These are phyloP conservation scores for Citrus inodora DNA, from an alignment of 345 rosid species.

Conservation along the genomic window DNA sequence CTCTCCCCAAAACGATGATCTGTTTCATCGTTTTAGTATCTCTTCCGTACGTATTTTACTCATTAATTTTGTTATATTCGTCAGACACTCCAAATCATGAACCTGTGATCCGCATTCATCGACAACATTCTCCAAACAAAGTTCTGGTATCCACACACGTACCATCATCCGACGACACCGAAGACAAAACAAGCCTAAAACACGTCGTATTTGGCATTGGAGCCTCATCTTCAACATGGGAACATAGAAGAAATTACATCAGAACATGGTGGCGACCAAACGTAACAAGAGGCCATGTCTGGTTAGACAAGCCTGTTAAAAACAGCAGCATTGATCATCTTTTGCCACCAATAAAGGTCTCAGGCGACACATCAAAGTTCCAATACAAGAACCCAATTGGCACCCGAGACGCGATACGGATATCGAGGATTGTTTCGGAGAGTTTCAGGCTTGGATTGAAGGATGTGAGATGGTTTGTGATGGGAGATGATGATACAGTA, in stretches of 20 bases:
- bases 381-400: constrained; percentile 43
- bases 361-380: constrained; percentile 48
- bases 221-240: constrained; percentile 64
- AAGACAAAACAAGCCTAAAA: constrained; percentile 30
- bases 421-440: constrained; percentile 66
- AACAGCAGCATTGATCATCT: constrained; percentile 21
- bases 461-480: constrained; percentile 73
- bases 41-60: constrained; percentile 21
- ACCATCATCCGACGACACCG: not conserved
- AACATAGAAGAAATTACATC: constrained; percentile 53
- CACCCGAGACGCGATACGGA: constrained; percentile 56
- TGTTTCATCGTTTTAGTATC: constrained; percentile 24
- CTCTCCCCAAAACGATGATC: constrained; percentile 15
- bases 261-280: constrained; percentile 71
- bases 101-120: not conserved
- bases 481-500: constrained; percentile 89
- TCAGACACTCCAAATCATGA: constrained; percentile 1
- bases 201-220: constrained; percentile 79
- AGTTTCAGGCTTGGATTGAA: constrained; percentile 44
- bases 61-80: constrained; percentile 16
- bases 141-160: no score
- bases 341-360: constrained; percentile 51
- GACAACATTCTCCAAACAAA: not conserved
- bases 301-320: constrained; percentile 50
- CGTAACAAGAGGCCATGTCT: constrained; percentile 59